Evolutionary conservation across 225 moss, liverwort and hornwort genomes (phyloP).

Genomic region (Asterella californica): DNA sequence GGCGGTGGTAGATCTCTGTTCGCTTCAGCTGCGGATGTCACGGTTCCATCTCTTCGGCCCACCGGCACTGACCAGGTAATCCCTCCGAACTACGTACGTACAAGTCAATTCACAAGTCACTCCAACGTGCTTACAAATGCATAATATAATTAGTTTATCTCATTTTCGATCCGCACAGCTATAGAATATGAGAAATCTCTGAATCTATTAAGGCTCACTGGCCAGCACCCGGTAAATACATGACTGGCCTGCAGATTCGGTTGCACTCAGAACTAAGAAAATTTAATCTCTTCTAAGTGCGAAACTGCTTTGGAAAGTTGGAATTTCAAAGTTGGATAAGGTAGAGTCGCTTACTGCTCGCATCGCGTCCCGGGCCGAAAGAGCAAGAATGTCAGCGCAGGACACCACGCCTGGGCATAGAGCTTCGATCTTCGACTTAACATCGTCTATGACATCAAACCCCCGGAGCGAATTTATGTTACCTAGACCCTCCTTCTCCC

Average conservation of each 20-base stretch:
- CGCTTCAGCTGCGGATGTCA: conserved; percentile 33
- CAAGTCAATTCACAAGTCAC: not conserved
- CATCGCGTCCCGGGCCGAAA: conserved; percentile 28
- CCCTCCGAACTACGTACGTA: not conserved
- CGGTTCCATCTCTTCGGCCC: conserved; percentile 39
- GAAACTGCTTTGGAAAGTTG: too few species aligned
- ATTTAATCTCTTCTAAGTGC: too few species aligned
- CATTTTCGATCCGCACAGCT: too few species aligned
- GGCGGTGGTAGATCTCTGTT: conserved; percentile 32
- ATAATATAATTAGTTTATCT: too few species aligned
- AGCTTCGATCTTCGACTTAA: conserved; percentile 24
- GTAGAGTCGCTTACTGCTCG: not conserved
- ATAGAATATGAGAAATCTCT: too few species aligned
- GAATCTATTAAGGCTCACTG: too few species aligned
- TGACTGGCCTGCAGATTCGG: too few species aligned
- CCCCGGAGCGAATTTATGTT: conserved; percentile 31
- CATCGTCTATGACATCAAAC: conserved; percentile 36
- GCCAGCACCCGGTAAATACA: too few species aligned
- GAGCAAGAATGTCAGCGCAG: conserved; percentile 40
- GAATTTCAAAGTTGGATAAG: too few species aligned
- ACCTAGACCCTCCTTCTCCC: conserved; percentile 33
- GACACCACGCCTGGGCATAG: conserved; percentile 38
- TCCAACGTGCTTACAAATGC: too few species aligned
- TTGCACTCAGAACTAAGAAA: too few species aligned
- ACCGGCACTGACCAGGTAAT: conserved; percentile 27